Evolutionary conservation across 352 stramenopile species (phyloP), one percentile per base, ranked within the genome.

Genomic region (Phytophthora sansomeana): DNA sequence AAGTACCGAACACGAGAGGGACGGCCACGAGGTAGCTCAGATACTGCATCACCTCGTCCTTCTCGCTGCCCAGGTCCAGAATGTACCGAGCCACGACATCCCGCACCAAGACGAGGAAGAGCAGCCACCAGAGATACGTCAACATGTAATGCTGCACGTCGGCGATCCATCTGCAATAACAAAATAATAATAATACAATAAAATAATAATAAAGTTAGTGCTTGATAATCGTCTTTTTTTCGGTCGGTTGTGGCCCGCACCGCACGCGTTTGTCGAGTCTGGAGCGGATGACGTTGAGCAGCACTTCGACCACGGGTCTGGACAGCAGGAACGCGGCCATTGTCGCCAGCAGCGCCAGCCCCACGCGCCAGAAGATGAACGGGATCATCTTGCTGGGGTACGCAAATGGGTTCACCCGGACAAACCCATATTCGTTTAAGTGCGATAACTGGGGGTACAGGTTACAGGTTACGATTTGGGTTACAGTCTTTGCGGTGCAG

Each of bases 141-240:
- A 90, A 47, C 74, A 96, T 80, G 67, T 91, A 85, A 50, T 82
- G 84, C 46, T 94, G 80, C 38, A 96, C 81, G 63, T 96, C 87
- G 11, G 69, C 74, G 61, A 96, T 82, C 86, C 84, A 94, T 69
- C 80, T 89, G 43, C 35, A 64, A 2, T 36, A 28, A 56, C 24
- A 30, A 32, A 50, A 46, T 10, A 56, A 55, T 52, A 13, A 42
- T 35, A 21, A 24, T 43, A 21, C 4, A 8, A 19, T 8, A 43
- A 43, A 13, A 41, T 56, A 29, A 48, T 48, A 28, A 52, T 38
- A 44, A 38, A 36, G 19, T 47, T 14, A 36, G 5, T n/a, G 14
- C 67, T 43, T 53, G n/a, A 58, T 52, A 51, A 33, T 28, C 36
- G 16, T 33, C n/a, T n/a, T 19, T 17, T 24, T 41, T 36, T 28